Evolutionary conservation across 1,284 basidiomycete genomes (phyloP).

Genomic region (Meira nashicola): DNA sequence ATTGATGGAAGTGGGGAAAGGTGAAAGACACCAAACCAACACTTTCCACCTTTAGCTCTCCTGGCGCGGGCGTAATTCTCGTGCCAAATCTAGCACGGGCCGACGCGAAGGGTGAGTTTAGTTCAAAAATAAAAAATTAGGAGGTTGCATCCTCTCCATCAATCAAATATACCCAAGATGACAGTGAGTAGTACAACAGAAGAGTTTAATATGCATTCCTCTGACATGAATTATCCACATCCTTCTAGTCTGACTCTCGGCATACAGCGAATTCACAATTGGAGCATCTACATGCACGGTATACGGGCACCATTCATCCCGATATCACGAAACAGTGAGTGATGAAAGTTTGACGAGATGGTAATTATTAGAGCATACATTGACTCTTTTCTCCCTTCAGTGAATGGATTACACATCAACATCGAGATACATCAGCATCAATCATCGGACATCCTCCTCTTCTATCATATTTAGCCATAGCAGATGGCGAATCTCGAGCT

Average conservation of each 20-base stretch:
- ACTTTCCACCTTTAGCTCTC: background rate
- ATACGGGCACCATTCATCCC: conserved; percentile 70
- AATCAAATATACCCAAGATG: no score
- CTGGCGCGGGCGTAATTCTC: background rate
- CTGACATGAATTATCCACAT: no score
- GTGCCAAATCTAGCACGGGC: no score
- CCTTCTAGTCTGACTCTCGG: no score
- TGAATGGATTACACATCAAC: conserved; percentile 96
- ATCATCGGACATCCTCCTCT: conserved; percentile 87
- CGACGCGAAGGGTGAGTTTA: no score
- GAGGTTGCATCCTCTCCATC: no score
- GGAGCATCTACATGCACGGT: conserved; percentile 73
- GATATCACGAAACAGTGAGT: conserved; percentile 50
- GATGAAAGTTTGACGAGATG: conserved; percentile 8
- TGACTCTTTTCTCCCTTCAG: conserved; percentile 55
- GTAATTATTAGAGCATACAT: conserved; percentile 8
- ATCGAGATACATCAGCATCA: conserved; percentile 84
- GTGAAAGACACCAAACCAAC: no score
- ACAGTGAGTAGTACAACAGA: no score
- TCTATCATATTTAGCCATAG: conserved; percentile 79
- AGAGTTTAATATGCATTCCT: no score
- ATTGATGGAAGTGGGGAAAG: background rate
- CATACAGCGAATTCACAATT: conserved; percentile 29
- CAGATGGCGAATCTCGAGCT: conserved; percentile 85
- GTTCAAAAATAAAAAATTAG: no score